Conservation (phyloP, 2,329 filamentous ascomycete species). For the Trichoderma lentiforme region DNA sequence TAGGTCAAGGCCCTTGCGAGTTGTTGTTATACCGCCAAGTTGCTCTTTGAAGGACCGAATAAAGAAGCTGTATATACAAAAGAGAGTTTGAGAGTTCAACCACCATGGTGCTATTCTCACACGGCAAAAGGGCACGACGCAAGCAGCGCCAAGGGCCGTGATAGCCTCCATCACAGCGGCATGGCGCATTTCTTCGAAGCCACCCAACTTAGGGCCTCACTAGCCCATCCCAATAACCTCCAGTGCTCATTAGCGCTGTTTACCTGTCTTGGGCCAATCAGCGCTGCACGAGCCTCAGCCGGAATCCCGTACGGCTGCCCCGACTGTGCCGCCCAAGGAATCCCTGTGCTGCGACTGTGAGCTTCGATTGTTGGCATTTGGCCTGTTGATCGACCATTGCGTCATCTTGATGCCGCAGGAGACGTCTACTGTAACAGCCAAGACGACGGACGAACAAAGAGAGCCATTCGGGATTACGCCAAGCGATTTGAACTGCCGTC, state of each 20-base stretch:
- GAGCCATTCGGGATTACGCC: not conserved
- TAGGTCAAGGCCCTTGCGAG: not conserved
- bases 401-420: not conserved
- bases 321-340: not conserved
- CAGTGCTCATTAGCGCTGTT: not conserved
- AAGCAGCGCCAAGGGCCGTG: not conserved
- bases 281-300: not conserved
- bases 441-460: not conserved
- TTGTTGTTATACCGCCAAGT: not conserved
- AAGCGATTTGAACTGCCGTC: not conserved
- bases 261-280: constrained; percentile 1
- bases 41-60: not conserved
- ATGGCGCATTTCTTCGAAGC: constrained; percentile 1
- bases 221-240: constrained; percentile 1
- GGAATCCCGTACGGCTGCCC: constrained; percentile 1
- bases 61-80: not conserved
- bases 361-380: not conserved
- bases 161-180: not conserved
- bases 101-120: not conserved
- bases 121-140: not conserved
- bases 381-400: constrained; percentile 10
- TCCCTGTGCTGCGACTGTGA: not conserved
- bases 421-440: not conserved
- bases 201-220: not conserved
- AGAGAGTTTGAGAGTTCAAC: too few species aligned